Evolutionary conservation across 345 rosid species (phyloP).

Genomic region (Sisymbrium altissimum): DNA sequence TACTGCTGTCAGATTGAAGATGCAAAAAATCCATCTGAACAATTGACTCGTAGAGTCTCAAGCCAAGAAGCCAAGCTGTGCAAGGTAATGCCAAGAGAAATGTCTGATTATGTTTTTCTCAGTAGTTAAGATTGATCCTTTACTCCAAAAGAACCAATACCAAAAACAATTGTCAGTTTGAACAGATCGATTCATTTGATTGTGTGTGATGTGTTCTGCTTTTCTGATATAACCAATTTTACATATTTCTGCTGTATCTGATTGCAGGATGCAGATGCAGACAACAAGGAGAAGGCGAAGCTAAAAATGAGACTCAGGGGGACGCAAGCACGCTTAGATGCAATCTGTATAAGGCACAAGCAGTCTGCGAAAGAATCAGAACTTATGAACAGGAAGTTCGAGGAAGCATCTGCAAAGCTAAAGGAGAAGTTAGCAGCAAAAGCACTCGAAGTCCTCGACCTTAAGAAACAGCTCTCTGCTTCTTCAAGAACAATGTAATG

Average conservation of each 20-base stretch:
- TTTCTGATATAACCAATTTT: neutral
- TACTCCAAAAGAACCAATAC: neutral
- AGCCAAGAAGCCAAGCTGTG: slow-evolving; percentile 45
- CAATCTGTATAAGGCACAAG: slow-evolving; percentile 45
- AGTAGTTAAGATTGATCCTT: slow-evolving; percentile 6
- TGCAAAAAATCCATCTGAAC: slow-evolving; percentile 42
- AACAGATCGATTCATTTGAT: neutral
- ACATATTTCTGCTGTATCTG: neutral
- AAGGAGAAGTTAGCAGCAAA: slow-evolving; percentile 55
- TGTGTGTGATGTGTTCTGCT: neutral
- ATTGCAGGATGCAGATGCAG: slow-evolving; percentile 44
- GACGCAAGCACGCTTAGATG: slow-evolving; percentile 70
- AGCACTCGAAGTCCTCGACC: slow-evolving; percentile 58
- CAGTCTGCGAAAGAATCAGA: slow-evolving; percentile 48
- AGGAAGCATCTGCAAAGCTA: slow-evolving; percentile 61
- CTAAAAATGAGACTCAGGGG: slow-evolving; percentile 73
- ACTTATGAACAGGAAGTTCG: slow-evolving; percentile 56
- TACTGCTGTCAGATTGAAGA: slow-evolving; percentile 39
- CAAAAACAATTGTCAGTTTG: neutral
- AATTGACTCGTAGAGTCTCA: slow-evolving; percentile 36
- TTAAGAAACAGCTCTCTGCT: slow-evolving; percentile 64
- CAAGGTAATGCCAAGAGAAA: slow-evolving; percentile 36
- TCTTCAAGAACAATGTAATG: slow-evolving; percentile 6
- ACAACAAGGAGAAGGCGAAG: slow-evolving; percentile 59
- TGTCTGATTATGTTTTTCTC: neutral